Percentiles rank a stretch among this genome's conserved stretches.
phyloP scores from a whole-genome alignment of 192 early-diverging fungal genomes.

The Paraglomus brasilianum region DNA sequence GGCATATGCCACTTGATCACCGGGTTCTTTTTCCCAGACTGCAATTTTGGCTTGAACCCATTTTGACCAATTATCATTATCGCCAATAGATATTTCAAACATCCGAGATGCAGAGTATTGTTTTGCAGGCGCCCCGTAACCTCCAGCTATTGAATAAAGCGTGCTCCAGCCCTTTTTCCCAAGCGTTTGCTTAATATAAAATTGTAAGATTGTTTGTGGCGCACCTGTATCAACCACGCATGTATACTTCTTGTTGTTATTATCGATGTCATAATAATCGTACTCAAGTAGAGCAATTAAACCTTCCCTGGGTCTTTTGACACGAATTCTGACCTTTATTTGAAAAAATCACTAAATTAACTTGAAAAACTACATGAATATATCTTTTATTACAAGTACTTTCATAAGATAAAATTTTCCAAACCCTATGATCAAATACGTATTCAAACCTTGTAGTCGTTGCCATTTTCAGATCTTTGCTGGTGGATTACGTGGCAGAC shows the following conservation, averaged over 20 bases:
- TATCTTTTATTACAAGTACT: too few species aligned
- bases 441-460: slow-evolving; percentile 28
- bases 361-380: background rate
- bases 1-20: slow-evolving; percentile 20
- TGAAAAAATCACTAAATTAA: slow-evolving; percentile 14
- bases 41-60: slow-evolving; percentile 22
- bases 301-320: slow-evolving; percentile 8
- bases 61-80: slow-evolving; percentile 18
- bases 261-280: slow-evolving; percentile 4
- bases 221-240: slow-evolving; percentile 24
- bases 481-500: background rate
- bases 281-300: too few species aligned
- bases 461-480: background rate
- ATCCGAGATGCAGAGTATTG: slow-evolving; percentile 14
- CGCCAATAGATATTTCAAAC: slow-evolving; percentile 3
- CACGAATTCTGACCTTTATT: slow-evolving; percentile 25
- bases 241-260: slow-evolving; percentile 11
- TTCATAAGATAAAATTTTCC: too few species aligned
- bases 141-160: background rate
- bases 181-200: slow-evolving; percentile 16
- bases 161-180: background rate
- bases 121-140: background rate
- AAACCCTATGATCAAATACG: background rate
- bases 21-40: slow-evolving; percentile 3
- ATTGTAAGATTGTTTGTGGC: slow-evolving; percentile 14